phyloP scores from a whole-genome alignment of 192 early-diverging fungal species.

The Rhizophagus prolifer region DNA sequence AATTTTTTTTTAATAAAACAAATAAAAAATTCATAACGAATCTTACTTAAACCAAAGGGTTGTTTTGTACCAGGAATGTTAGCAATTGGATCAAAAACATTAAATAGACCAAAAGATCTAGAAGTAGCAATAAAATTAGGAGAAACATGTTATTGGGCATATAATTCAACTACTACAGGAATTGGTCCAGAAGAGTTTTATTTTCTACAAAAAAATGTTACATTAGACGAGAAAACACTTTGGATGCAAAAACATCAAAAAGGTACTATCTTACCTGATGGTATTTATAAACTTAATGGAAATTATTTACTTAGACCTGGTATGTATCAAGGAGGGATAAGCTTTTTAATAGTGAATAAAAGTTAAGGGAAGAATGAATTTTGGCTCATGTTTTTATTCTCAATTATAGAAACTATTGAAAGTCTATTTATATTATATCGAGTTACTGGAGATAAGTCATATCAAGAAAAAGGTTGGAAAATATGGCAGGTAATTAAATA shows the following conservation, averaged over 20 bases:
- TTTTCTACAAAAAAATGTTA: constrained; percentile 26
- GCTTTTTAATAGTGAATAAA: no score
- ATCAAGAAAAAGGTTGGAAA: constrained; percentile 71
- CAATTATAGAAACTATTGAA: constrained; percentile 62
- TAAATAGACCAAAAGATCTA: constrained; percentile 38
- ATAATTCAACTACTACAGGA: constrained; percentile 46
- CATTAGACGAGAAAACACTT: neutral
- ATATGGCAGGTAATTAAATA: constrained; percentile 49
- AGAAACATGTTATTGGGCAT: constrained; percentile 51
- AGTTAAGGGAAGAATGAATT: neutral
- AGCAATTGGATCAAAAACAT: constrained; percentile 45
- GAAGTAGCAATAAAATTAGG: constrained; percentile 41
- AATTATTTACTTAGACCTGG: neutral
- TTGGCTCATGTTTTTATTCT: neutral
- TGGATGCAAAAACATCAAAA: neutral
- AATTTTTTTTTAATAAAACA: neutral
- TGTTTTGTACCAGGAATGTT: constrained; percentile 58
- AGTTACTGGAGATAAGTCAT: constrained; percentile 62
- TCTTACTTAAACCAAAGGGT: constrained; percentile 34
- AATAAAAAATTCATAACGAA: constrained; percentile 14
- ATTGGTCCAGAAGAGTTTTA: constrained; percentile 51
- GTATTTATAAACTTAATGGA: neutral
- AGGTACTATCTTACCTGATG: constrained; percentile 20
- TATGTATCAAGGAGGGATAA: neutral
- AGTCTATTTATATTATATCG: constrained; percentile 72